Evolutionary conservation across 768 basidiomycete species (phyloP).

Genomic region (Amanita muscaria): DNA sequence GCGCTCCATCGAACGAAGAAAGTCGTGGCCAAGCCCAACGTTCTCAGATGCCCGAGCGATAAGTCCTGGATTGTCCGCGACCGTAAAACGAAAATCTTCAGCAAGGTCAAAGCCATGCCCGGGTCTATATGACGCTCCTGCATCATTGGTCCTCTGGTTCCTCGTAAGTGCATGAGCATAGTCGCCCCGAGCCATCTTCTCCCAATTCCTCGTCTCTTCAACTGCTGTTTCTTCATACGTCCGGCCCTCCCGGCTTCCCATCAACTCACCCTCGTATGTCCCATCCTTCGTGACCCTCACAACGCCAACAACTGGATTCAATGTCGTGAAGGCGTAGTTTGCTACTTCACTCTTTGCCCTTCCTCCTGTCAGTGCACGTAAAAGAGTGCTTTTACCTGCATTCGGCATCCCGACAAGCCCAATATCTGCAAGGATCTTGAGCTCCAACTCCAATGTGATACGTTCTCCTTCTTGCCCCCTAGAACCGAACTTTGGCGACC

Average conservation of each 20-base stretch:
- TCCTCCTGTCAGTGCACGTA: slow-evolving; percentile 83
- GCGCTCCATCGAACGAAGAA: slow-evolving; percentile 88
- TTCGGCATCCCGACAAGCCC: slow-evolving; percentile 96
- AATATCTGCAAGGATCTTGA: slow-evolving; percentile 92
- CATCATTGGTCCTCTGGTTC: slow-evolving; percentile 28
- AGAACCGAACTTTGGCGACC: slow-evolving; percentile 83
- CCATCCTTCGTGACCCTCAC: slow-evolving; percentile 79
- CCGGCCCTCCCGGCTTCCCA: slow-evolving; percentile 16
- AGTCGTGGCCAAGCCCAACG: slow-evolving; percentile 89
- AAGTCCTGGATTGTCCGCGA: slow-evolving; percentile 95
- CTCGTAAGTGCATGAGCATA: slow-evolving; percentile 41
- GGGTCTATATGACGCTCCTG: slow-evolving; percentile 11
- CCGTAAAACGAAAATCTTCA: slow-evolving; percentile 85
- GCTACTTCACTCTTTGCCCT: slow-evolving; percentile 81
- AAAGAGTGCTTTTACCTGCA: slow-evolving; percentile 85
- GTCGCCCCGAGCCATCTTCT: slow-evolving; percentile 43
- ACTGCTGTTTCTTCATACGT: slow-evolving; percentile 61
- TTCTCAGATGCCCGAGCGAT: slow-evolving; percentile 79
- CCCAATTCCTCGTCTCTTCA: slow-evolving; percentile 39
- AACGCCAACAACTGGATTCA: slow-evolving; percentile 90
- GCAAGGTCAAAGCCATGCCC: slow-evolving; percentile 49
- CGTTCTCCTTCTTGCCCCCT: slow-evolving; percentile 69
- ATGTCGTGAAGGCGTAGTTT: slow-evolving; percentile 88
- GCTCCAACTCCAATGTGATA: slow-evolving; percentile 78
- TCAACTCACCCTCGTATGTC: slow-evolving; percentile 53